Conservation (phyloP, 2,329 filamentous ascomycete species). For the Cladosporium sp. region DNA sequence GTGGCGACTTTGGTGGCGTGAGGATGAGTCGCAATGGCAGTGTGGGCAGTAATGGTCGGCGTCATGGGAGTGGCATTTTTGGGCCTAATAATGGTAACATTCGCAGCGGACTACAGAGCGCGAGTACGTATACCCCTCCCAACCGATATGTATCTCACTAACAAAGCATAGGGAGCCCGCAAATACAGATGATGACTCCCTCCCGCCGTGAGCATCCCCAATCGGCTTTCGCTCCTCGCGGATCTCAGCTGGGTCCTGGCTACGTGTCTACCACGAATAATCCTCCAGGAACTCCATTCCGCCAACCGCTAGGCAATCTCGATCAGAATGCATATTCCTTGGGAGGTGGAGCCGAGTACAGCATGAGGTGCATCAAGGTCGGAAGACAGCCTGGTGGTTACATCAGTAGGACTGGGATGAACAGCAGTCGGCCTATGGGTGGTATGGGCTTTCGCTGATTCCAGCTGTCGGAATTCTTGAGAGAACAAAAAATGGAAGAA, state of each 20-base stretch:
- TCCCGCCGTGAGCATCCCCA: not conserved
- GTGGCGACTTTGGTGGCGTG: slow-evolving; percentile 7
- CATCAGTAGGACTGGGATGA: slow-evolving; percentile 1
- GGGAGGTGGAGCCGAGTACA: slow-evolving; percentile 26
- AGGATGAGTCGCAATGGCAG: slow-evolving; percentile 14
- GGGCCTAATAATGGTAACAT: slow-evolving; percentile 12
- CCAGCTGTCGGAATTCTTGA: too few species aligned
- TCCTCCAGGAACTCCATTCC: slow-evolving; percentile 23
- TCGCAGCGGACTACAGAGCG: slow-evolving; percentile 13
- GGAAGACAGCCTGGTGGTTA: slow-evolving; percentile 21
- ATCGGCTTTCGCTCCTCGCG: not conserved
- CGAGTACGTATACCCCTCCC: slow-evolving; percentile 14
- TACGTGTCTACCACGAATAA: not conserved
- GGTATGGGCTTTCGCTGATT: slow-evolving; percentile 4
- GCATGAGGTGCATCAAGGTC: slow-evolving; percentile 26
- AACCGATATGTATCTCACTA: not conserved
- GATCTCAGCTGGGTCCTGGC: not conserved
- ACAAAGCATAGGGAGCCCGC: not conserved
- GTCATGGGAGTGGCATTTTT: not conserved
- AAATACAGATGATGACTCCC: not conserved
- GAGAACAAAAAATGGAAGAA: too few species aligned
- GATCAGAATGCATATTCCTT: slow-evolving; percentile 25
- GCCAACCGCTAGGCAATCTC: slow-evolving; percentile 28
- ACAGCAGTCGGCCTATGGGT: slow-evolving; percentile 1
- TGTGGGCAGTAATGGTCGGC: slow-evolving; percentile 18